These are phyloP conservation scores for Calonectria leucothoes DNA, from an alignment of 2,329 filamentous ascomycete genomes.

Conservation along the genomic window DNA sequence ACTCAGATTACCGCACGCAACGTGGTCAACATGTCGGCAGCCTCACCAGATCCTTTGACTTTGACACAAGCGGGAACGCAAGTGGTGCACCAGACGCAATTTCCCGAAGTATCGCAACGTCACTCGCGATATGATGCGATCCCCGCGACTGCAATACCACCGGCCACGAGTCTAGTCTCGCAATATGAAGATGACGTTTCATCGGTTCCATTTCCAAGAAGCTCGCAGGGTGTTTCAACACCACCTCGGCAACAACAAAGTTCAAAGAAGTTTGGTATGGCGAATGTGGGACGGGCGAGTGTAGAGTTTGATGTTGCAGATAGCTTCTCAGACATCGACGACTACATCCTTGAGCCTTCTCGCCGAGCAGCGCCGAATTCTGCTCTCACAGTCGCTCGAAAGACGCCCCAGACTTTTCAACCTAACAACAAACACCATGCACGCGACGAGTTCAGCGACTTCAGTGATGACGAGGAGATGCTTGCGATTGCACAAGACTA, in stretches of 20 bases:
- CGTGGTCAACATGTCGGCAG: constrained; percentile 47
- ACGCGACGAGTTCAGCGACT: constrained; percentile 57
- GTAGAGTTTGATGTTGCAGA: constrained; percentile 41
- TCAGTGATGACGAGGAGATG: constrained; percentile 64
- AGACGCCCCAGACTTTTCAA: constrained; percentile 19
- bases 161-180: constrained; percentile 38
- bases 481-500: constrained; percentile 63
- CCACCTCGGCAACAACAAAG: constrained; percentile 11
- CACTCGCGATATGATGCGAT: constrained; percentile 38
- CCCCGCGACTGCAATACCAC: constrained; percentile 28
- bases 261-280: constrained; percentile 3
- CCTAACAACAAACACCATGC: constrained; percentile 31
- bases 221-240: constrained; percentile 20
- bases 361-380: constrained; percentile 19
- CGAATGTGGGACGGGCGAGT: constrained; percentile 8
- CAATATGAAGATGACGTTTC: constrained; percentile 38
- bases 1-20: constrained; percentile 54
- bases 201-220: constrained; percentile 42
- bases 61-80: constrained; percentile 54
- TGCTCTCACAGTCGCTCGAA: constrained; percentile 22
- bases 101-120: constrained; percentile 44
- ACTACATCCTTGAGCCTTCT: constrained; percentile 36
- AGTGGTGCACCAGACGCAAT: constrained; percentile 64
- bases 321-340: constrained; percentile 47
- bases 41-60: constrained; percentile 47